Base-by-base conservation (phyloP, 257 asterid genomes). In the Leonotis leonurus region DNA sequence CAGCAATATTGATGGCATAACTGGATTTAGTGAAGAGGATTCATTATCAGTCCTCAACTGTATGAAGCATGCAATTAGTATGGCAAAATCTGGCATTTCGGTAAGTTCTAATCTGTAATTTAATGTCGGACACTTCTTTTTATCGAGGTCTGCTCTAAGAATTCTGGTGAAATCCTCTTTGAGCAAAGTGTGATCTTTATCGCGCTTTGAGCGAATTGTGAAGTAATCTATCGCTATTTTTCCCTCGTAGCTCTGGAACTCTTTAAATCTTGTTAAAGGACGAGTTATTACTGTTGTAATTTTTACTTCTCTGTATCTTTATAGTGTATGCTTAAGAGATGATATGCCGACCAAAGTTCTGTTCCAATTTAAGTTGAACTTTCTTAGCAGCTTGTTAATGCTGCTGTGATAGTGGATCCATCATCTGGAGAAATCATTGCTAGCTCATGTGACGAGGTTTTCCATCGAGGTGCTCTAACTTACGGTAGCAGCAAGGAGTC, bases 361-460 rank as follows among this genome's bases (percentile, higher is more conserved):
- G 16, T 27, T 33, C 30, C 30, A 62, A 21, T 45, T 69, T 52
- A n/a, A 62, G 27, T 45, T 36, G 60, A 50, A 58, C 48, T 50
- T 70, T 77, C 33, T 65, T 10, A 11, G 52, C 77, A 89, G 90
- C 81, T 78, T 75, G 87, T 87, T 49, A 92, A 93, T 82, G 95
- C 92, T 73, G 95, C 94, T 72, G 80, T 93, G 60, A 87, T 93
- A 43, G 97, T 93, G 71, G 92, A 93, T 73, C 95, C 99, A 72
- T 81, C 86, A 72, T 78, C 81, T 3, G 73, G 78, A 53, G 79
- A 82, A 56, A 78, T 89, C 46, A 83, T 89, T 72, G 85, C 97
- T 55, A 83, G 87, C 70, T 85, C 97, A 56, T 46, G 80, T 37
- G 99, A 93, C 59, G 77, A 83, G 40, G 89, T 79, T 51, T 50